Base-by-base conservation (phyloP, 2,329 filamentous ascomycete genomes). In the Bipolaris cookei region DNA sequence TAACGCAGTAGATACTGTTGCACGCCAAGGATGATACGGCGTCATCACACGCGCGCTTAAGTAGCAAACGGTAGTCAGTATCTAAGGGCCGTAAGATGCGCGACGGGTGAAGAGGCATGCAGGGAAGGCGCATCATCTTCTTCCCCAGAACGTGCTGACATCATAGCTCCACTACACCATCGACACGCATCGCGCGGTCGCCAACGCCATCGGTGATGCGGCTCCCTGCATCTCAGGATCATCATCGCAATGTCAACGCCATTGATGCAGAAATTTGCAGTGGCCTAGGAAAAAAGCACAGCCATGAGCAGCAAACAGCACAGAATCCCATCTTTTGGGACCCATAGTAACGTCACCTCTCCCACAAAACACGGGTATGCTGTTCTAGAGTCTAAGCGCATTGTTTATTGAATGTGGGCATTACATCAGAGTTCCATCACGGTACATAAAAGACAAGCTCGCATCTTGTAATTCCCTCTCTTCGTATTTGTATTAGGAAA, bases 121-220 rank as follows among this genome's bases (percentile, higher is more conserved):
- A 30, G 10, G 28, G 28, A 30, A 11, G 28, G 7, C 10, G 28
- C 28, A 30, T 30, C 28, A n/a, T 35, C 34, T n/a, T 35, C 13
- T 42, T 53, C 42, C 54, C 48, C 42, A 47, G 42, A 35, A 34
- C 4, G 14, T 50, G 34, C 51, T 58, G 55, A 58, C 55, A 58
- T 58, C 55, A 58, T 58, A 18, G 55, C 45, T 58, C 55, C 51
- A 54, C 45, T 45, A 50, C 45, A 54, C 47, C 21, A 44, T 44
- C 8, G n/a, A 23, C 41, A 14, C 34, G 44, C 55, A 58, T 58
- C 55, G 51, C 45, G 20, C 37, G n/a, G 30, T 53, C 43, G 50
- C 51, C 32, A 42, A 34, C 14, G 21, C 44, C 51, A 58, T 58
- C 55, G 55, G 45, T 54, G 55, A 54, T 58, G 35, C 44, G 49